Evolutionary conservation across 2,329 filamentous ascomycete genomes (phyloP).

Genomic region (Emergomyces pasteurianus): DNA sequence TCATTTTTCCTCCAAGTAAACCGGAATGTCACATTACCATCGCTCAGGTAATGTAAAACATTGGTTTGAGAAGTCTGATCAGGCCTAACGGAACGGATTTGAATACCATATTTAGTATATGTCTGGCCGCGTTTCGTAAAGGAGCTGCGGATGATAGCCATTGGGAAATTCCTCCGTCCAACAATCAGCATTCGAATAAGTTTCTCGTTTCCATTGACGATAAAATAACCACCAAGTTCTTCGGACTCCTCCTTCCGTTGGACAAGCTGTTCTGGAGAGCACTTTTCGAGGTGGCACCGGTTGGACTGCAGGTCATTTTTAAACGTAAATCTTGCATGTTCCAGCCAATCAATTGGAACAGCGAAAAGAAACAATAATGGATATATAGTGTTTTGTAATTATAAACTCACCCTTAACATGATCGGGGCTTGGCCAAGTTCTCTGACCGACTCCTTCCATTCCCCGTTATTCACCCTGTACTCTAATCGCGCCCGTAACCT

Average conservation of each 20-base stretch:
- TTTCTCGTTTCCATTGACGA: constrained; percentile 97
- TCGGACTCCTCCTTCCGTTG: constrained; percentile 88
- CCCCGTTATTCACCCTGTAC: constrained; percentile 75
- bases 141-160: constrained; percentile 84
- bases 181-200: constrained; percentile 86
- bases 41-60: constrained; percentile 85
- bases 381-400: not conserved
- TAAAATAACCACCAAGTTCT: constrained; percentile 91
- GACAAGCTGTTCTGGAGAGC: constrained; percentile 71
- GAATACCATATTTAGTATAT: constrained; percentile 83
- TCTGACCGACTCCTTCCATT: constrained; percentile 67
- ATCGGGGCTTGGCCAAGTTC: constrained; percentile 84
- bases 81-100: constrained; percentile 83
- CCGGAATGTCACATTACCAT: constrained; percentile 91
- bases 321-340: not conserved
- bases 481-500: constrained; percentile 73
- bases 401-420: constrained; percentile 65
- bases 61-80: constrained; percentile 98
- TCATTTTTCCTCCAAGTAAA: constrained; percentile 98
- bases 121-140: constrained; percentile 77
- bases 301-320: constrained; percentile 52
- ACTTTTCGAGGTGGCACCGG: constrained; percentile 76
- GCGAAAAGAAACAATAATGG: constrained; percentile 5
- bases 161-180: constrained; percentile 82
- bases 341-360: not conserved